Evolutionary conservation across 2,329 filamentous ascomycete genomes (phyloP).

Genomic region (Verticillium nonalfalfae): DNA sequence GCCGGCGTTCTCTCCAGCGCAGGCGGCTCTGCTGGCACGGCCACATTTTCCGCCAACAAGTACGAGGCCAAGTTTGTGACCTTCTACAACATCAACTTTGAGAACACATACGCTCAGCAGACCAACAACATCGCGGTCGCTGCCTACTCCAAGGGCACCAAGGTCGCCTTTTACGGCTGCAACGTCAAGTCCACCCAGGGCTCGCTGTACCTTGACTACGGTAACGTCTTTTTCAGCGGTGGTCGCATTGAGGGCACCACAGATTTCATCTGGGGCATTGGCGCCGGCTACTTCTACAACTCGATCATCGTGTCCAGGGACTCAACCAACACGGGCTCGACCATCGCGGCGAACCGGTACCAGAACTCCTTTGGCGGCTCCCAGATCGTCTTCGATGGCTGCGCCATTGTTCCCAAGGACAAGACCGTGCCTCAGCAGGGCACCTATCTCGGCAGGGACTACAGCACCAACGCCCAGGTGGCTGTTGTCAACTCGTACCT

Average conservation of each 20-base stretch:
- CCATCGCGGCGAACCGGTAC: constrained; percentile 19
- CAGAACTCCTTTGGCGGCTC: constrained; percentile 17
- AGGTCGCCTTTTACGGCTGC: constrained; percentile 18
- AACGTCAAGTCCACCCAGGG: constrained; percentile 7
- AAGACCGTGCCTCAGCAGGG: constrained; percentile 12
- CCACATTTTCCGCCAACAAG: constrained; percentile 18
- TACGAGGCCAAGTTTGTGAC: constrained; percentile 19
- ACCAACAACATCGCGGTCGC: constrained; percentile 16
- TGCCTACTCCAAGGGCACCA: constrained; percentile 17
- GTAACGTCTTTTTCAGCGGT: constrained; percentile 6
- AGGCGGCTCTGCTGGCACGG: constrained; percentile 11
- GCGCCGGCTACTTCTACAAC: constrained; percentile 33
- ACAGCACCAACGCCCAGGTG: constrained; percentile 15
- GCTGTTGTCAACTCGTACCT: constrained; percentile 21
- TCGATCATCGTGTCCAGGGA: constrained; percentile 14
- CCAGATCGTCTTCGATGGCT: constrained; percentile 10
- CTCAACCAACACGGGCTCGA: constrained; percentile 16
- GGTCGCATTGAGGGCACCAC: constrained; percentile 5
- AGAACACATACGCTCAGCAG: constrained; percentile 10
- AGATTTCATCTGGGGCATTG: constrained; percentile 27
- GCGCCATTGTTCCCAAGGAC: constrained; percentile 7
- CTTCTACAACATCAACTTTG: constrained; percentile 23
- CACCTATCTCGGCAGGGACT: constrained; percentile 21
- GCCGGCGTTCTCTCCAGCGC: constrained; percentile 8
- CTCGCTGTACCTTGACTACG: constrained; percentile 7